Conservation (phyloP, 768 basidiomycete genomes). For the Suillus occidentalis region DNA sequence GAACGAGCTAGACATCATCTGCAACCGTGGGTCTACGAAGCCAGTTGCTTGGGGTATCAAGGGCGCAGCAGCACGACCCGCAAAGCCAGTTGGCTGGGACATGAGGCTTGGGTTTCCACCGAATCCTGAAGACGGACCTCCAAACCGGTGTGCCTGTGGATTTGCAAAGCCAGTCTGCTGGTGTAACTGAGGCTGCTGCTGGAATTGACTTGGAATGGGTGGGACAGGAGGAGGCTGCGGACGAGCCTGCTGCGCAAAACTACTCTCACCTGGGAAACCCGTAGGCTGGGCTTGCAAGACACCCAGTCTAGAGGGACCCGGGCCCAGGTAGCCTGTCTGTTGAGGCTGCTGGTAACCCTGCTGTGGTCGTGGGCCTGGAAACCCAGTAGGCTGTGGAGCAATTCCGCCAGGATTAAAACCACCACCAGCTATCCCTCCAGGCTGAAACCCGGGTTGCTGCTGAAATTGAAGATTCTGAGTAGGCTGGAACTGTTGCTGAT, state of each 20-base stretch:
- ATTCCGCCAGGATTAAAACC: constrained; percentile 38
- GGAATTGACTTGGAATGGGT: constrained; percentile 61
- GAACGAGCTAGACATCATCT: constrained; percentile 90
- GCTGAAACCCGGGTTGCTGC: constrained; percentile 35
- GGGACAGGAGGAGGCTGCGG: constrained; percentile 61
- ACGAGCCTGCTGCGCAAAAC: constrained; percentile 40
- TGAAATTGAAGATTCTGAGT: constrained; percentile 43
- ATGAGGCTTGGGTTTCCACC: constrained; percentile 12
- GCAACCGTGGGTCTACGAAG: constrained; percentile 77
- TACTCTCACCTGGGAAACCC: constrained; percentile 42
- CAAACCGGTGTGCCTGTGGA: constrained; percentile 50
- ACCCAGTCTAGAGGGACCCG: constrained; percentile 27
- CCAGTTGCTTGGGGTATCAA: constrained; percentile 79
- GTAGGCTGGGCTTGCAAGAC: constrained; percentile 55
- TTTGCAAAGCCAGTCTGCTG: constrained; percentile 52
- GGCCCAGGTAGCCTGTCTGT: constrained; percentile 44
- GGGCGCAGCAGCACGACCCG: constrained; percentile 39
- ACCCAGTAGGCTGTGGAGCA: constrained; percentile 64
- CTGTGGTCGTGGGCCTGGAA: constrained; percentile 34
- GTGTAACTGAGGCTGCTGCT: constrained; percentile 46
- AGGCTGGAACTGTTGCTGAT: constrained; percentile 47
- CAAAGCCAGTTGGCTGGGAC: constrained; percentile 46
- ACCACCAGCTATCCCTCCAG: constrained; percentile 31
- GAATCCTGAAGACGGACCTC: constrained; percentile 28
- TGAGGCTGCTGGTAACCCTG: constrained; percentile 25